A percentile compares a stretch with the other conserved stretches of the same genome.
These are phyloP conservation scores for Cercospora sesami DNA, from an alignment of 2,329 filamentous ascomycete species.

Conservation along the genomic window DNA sequence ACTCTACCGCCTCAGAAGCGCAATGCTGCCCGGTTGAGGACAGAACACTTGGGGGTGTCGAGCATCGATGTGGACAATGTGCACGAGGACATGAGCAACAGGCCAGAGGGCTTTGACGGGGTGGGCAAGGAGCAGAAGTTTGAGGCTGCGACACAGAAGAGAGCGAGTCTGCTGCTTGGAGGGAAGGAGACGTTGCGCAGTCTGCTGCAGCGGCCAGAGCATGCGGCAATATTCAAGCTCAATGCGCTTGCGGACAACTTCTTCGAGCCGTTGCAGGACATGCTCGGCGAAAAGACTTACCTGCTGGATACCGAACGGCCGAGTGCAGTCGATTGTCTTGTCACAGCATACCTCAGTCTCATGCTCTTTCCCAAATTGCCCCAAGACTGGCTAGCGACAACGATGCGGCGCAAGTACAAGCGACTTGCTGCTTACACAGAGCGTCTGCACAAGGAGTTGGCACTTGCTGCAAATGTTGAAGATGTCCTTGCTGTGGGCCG, in stretches of 20 bases:
- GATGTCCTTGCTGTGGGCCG: conserved; percentile 16
- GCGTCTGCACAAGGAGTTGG: conserved; percentile 35
- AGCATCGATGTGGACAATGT: conserved; percentile 49
- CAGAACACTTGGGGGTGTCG: conserved; percentile 53
- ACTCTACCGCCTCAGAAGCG: conserved; percentile 74
- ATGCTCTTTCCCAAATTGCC: conserved; percentile 65
- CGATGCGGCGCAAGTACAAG: conserved; percentile 53
- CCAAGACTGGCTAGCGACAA: conserved; percentile 62
- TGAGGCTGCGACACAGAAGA: conserved; percentile 38
- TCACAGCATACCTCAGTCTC: conserved; percentile 74
- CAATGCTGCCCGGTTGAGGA: conserved; percentile 67
- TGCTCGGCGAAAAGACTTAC: conserved; percentile 58
- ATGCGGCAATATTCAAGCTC: conserved; percentile 72
- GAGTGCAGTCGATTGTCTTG: conserved; percentile 74
- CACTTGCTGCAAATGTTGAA: conserved; percentile 30
- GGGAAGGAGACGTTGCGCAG: conserved; percentile 59
- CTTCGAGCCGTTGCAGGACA: conserved; percentile 67
- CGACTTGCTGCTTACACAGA: conserved; percentile 43
- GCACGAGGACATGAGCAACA: conserved; percentile 41
- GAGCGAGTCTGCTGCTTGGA: conserved; percentile 54
- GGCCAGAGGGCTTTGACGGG: conserved; percentile 33
- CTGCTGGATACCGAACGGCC: conserved; percentile 56
- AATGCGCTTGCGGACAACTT: conserved; percentile 70
- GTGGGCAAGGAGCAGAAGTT: conserved; percentile 34
- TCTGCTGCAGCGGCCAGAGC: conserved; percentile 65